These are phyloP conservation scores for Cystobasidiaceae sp. DNA, from an alignment of 1,284 basidiomycete species.

Conservation along the genomic window DNA sequence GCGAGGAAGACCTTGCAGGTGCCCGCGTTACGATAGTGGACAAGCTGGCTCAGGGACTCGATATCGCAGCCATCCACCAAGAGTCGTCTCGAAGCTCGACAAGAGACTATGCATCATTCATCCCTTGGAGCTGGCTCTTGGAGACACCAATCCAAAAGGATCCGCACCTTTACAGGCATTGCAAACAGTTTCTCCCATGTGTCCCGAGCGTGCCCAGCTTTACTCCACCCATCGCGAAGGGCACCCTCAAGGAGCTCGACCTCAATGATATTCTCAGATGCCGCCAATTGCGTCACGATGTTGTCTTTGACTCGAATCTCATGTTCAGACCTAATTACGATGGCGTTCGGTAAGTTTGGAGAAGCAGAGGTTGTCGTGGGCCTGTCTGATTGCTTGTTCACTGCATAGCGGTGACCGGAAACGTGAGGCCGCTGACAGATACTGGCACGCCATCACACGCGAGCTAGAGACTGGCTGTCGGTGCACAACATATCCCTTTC, in stretches of 20 bases:
- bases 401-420: conserved; percentile 67
- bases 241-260: conserved; percentile 78
- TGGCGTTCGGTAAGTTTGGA: conserved; percentile 41
- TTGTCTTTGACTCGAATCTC: conserved; percentile 62
- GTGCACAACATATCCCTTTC: conserved; percentile 63
- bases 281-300: conserved; percentile 84
- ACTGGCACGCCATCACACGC: conserved; percentile 73
- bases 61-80: too few species aligned
- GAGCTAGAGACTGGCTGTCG: conserved; percentile 79
- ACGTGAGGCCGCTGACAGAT: conserved; percentile 67
- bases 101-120: too few species aligned
- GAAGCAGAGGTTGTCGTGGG: not conserved
- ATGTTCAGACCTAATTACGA: conserved; percentile 49
- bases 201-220: conserved; percentile 53
- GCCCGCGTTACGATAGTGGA: too few species aligned
- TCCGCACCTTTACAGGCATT: too few species aligned
- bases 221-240: conserved; percentile 72
- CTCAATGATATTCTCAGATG: conserved; percentile 78
- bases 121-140: too few species aligned
- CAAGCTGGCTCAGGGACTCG: too few species aligned
- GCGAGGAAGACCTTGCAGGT: too few species aligned
- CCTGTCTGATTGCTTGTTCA: conserved; percentile 16
- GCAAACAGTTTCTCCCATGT: not conserved
- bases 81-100: too few species aligned
- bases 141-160: too few species aligned